Conservation (phyloP, 225 moss, liverwort and hornwort species). For the Bryoerythrophyllum caledonicum region DNA sequence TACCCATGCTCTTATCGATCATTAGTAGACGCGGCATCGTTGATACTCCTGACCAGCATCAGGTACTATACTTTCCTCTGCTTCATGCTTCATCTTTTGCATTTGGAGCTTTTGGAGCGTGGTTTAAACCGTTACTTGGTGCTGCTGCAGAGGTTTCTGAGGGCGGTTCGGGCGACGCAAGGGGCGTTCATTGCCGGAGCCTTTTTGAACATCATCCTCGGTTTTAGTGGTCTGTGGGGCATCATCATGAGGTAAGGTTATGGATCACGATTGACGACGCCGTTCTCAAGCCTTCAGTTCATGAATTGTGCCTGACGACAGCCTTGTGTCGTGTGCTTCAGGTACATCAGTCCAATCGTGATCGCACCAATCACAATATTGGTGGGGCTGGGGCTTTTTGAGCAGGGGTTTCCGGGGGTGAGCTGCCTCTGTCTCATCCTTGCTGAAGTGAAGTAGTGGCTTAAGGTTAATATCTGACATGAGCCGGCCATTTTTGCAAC, state of each 20-base stretch:
- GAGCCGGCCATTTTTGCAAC: background rate
- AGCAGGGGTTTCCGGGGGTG: conserved; percentile 72
- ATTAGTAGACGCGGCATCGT: conserved; percentile 58
- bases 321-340: conserved; percentile 16
- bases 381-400: conserved; percentile 71
- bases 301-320: background rate
- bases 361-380: conserved; percentile 72
- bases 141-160: conserved; percentile 61
- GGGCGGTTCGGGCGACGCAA: conserved; percentile 74
- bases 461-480: background rate
- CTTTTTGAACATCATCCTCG: conserved; percentile 71
- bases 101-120: too few species aligned
- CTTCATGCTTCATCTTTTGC: background rate
- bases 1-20: conserved; percentile 64
- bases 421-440: background rate
- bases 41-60: conserved; percentile 48
- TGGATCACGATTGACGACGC: background rate
- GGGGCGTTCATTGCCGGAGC: conserved; percentile 83
- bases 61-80: conserved; percentile 27
- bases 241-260: conserved; percentile 52
- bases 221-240: conserved; percentile 90
- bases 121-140: background rate
- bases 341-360: conserved; percentile 73
- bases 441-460: too few species aligned
- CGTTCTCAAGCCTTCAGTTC: background rate